Evolutionary conservation across 208 protist species (phyloP), one percentile per base, ranked within the genome.

Genomic region (Strigomonas culicis): DNA sequence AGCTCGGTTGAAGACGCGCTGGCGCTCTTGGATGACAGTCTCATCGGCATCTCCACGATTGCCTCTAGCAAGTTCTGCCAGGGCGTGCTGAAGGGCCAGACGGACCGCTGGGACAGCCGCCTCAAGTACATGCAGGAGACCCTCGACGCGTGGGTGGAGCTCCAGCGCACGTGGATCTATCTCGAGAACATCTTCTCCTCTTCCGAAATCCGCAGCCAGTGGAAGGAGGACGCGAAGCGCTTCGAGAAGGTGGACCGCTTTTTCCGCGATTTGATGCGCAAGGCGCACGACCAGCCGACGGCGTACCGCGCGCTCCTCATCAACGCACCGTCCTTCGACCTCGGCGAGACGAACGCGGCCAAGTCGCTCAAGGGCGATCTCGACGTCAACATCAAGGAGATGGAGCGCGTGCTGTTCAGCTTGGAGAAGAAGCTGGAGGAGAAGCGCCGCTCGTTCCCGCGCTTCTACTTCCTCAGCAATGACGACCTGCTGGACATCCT

Each of bases 381-480:
- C 31, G 85, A 95, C 44, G 81, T 74, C 84, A 77, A 94, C 69
- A 98, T 98, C 66, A 88, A 90, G 49, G 81, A 94, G 62, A 74
- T 98, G 21, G 97, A 99, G 66, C 91, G 95, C 67, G 93, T 98
- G 27, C 78, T 98, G 32, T 92, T 94, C 55, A 92, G 81, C 46
- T 69, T 99, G 49, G 93, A 98, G 73, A 84, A 93, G 59, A 98
- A 98, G 63, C 80, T 99, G 19, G 97, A 99, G 72, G 89, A 98
- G 66, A 99, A 99, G 83, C 88, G 98, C 8, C 84, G 93, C 60
- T 83, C 86, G 39, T 98, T 98, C 65, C 93, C 96, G n/a, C 88
- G 98, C 59, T 99, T 99, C 74, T 99, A 98, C 86, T 99, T 99
- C 70, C 86, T 97, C 43, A 97, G 91, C 74, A 97, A 97, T 70